A percentile compares a stretch with the other conserved stretches of the same genome.
Conservation (phyloP, 2,329 filamentous ascomycete species). For the Exophiala sp. region DNA sequence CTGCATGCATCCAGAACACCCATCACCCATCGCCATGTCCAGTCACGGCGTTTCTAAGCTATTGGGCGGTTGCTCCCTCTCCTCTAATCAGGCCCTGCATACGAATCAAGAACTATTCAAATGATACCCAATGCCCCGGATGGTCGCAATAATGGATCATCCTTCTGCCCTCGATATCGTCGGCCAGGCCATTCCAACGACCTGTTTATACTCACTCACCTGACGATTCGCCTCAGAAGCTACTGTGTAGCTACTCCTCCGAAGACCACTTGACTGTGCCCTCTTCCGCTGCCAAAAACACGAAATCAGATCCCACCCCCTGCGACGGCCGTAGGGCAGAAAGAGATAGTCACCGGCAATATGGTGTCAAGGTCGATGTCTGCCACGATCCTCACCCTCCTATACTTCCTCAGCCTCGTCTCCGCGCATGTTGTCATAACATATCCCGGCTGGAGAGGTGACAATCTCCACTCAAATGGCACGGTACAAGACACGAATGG, state of each 20-base stretch:
- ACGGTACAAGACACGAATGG: constrained; percentile 47
- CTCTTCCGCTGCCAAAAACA: constrained; percentile 6
- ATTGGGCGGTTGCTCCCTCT: constrained; percentile 12
- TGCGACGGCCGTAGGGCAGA: background rate
- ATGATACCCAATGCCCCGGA: background rate
- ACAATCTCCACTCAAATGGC: constrained; percentile 76
- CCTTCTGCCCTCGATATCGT: constrained; percentile 3
- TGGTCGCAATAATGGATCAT: background rate
- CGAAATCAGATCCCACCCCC: background rate
- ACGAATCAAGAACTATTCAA: background rate
- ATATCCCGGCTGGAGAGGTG: constrained; percentile 82
- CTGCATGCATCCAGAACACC: constrained; percentile 7
- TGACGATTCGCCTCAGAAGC: background rate
- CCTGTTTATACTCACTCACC: background rate
- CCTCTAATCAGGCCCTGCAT: background rate
- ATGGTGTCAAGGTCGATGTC: constrained; percentile 20
- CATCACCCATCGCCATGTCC: constrained; percentile 5
- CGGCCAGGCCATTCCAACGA: constrained; percentile 7
- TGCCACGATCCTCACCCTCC: constrained; percentile 29
- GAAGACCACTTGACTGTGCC: constrained; percentile 20
- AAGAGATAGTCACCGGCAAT: background rate
- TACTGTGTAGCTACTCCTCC: background rate
- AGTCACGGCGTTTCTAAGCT: constrained; percentile 20
- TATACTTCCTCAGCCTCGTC: constrained; percentile 37
- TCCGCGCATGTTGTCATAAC: constrained; percentile 71